Evolutionary conservation across 169 alveolate genomes (phyloP), one percentile per base, ranked within the genome.

Genomic region (Plasmodium ovale): DNA sequence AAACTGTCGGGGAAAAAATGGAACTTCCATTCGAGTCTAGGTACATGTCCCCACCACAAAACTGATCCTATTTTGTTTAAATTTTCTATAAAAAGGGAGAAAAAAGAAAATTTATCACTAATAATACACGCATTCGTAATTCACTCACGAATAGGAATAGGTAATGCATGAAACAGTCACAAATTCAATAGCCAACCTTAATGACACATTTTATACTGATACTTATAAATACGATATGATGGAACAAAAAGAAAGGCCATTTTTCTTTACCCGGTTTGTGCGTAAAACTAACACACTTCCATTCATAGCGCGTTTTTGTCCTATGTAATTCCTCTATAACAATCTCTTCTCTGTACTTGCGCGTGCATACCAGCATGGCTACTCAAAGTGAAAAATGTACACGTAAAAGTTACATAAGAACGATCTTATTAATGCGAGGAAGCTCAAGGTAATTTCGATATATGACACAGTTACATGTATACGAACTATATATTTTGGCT

Each of bases 41-140:
- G 89, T 27, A 79, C 39, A 69, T 79, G 89, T 1, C 89, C 89
- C 89, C 72, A 79, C 89, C 89, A 79, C 42, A 79, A 54, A 25
- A 79, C 31, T 19, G 72, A 49, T 3, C 89, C 89, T 29, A 79
- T 79, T 54, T 79, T 68, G 33, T 79, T 79, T 35, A 79, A 27
- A 56, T 79, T 42, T 1, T 42, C 89, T 79, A 51, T 49, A 47
- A 16, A 14, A 44, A 74, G 27, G 60, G 23, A 37, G 27, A 42
- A 2, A 42, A 9, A 16, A 58, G 6, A 72, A 12, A 73, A 49
- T 25, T 6, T 6, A 37, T 6, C 10, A 16, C 27, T 27, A 47
- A 39, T 64, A 31, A 25, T 6, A 64, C n/a, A 25, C 12, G 23
- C 25, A 39, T 39, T 1, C 5, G 2, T 10, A n/a, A n/a, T n/a